phyloP scores from a whole-genome alignment of 1,284 basidiomycete genomes.

The Leccinum griseonigrum region DNA sequence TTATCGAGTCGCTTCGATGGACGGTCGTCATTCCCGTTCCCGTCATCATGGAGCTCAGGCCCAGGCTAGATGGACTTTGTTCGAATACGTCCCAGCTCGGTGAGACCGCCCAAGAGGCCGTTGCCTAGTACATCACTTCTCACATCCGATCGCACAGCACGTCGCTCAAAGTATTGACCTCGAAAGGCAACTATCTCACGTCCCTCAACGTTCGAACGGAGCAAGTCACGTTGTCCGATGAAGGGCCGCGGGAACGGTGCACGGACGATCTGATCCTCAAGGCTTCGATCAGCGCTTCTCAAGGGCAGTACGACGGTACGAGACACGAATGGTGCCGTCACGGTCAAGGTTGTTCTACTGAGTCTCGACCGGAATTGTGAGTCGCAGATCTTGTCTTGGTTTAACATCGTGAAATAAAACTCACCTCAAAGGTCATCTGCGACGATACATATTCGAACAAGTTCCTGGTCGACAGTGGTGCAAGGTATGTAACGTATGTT shows the following conservation, averaged over 20 bases:
- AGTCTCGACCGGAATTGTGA: slow-evolving; percentile 90
- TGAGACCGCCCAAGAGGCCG: slow-evolving; percentile 67
- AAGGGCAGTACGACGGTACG: slow-evolving; percentile 37
- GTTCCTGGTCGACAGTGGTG: too few species aligned
- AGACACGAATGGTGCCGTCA: slow-evolving; percentile 50
- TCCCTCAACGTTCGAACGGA: slow-evolving; percentile 85
- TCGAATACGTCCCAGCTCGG: slow-evolving; percentile 66
- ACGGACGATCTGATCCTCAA: slow-evolving; percentile 96
- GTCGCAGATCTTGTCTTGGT: slow-evolving; percentile 33
- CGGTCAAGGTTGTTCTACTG: slow-evolving; percentile 78
- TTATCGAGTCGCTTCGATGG: slow-evolving; percentile 84
- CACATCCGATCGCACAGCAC: slow-evolving; percentile 72
- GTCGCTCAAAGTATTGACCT: slow-evolving; percentile 92
- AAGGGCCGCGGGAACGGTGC: slow-evolving; percentile 61
- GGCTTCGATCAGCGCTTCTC: slow-evolving; percentile 72
- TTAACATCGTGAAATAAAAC: slow-evolving; percentile 44
- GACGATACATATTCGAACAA: too few species aligned
- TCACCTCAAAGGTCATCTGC: too few species aligned
- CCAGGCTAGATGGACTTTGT: slow-evolving; percentile 74
- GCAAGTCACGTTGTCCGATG: slow-evolving; percentile 71
- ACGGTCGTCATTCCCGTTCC: slow-evolving; percentile 90
- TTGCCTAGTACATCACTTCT: slow-evolving; percentile 68
- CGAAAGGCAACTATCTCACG: slow-evolving; percentile 89
- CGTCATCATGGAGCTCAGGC: slow-evolving; percentile 80
- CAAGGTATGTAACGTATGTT: too few species aligned